Percentiles rank a stretch among this genome's conserved stretches.
Conservation (phyloP, 345 rosid genomes). For the Syzygium oleosum region DNA sequence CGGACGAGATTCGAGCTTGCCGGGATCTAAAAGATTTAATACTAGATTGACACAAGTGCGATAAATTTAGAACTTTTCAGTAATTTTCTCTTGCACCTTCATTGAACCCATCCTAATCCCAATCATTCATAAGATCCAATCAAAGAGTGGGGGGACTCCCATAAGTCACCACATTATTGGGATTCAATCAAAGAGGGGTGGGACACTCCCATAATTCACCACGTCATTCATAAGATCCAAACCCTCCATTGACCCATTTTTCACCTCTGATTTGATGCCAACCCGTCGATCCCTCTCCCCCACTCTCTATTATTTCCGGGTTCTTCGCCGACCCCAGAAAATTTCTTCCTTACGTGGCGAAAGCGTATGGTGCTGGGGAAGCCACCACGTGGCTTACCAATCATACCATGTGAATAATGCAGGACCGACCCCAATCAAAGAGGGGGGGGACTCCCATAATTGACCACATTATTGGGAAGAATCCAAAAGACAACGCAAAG, state of each 20-base stretch:
- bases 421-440: background rate
- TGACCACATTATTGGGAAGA: background rate
- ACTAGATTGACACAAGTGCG: rapidly evolving
- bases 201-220: too few species aligned
- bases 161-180: too few species aligned
- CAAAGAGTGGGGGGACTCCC: too few species aligned
- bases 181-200: too few species aligned
- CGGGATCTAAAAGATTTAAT: rapidly evolving
- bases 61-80: rapidly evolving
- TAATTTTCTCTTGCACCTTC: background rate
- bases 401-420: background rate
- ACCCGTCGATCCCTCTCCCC: background rate
- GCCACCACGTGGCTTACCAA: background rate
- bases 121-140: background rate
- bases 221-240: background rate
- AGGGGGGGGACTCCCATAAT: background rate
- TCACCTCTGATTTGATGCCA: background rate
- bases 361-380: background rate
- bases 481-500: background rate
- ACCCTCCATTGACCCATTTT: background rate
- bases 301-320: background rate
- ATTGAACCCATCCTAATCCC: background rate
- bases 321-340: background rate
- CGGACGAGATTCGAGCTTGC: rapidly evolving
- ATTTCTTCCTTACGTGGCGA: background rate